Conservation (phyloP, 1,284 basidiomycete species). For the Austroboletus novae-zelandiae region DNA sequence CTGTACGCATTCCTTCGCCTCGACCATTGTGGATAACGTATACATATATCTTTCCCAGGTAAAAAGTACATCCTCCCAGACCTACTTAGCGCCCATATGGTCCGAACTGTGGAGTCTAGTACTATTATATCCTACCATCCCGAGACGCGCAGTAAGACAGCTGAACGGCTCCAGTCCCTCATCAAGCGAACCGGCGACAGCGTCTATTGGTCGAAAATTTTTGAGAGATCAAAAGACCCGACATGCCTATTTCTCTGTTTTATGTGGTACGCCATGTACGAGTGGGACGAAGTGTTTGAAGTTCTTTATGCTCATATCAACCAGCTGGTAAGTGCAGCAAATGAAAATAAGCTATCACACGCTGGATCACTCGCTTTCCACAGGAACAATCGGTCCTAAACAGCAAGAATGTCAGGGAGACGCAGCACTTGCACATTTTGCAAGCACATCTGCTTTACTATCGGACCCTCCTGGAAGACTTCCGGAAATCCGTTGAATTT, state of each 20-base stretch:
- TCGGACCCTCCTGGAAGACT: constrained; percentile 47
- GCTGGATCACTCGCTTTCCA: background rate
- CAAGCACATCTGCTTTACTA: constrained; percentile 56
- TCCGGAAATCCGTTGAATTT: constrained; percentile 47
- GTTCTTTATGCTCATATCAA: constrained; percentile 44
- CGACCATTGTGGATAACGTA: background rate
- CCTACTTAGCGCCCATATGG: constrained; percentile 48
- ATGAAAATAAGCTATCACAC: background rate
- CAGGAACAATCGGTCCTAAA: constrained; percentile 46
- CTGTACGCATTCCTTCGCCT: constrained; percentile 13
- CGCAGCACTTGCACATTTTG: constrained; percentile 49
- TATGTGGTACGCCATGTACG: constrained; percentile 55
- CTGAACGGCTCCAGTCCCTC: constrained; percentile 39
- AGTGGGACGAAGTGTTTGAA: constrained; percentile 57
- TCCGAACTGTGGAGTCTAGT: constrained; percentile 36
- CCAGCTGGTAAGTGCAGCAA: constrained; percentile 33
- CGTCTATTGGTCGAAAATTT: constrained; percentile 56
- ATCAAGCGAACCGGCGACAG: constrained; percentile 45
- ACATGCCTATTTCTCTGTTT: constrained; percentile 50
- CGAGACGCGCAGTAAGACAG: constrained; percentile 33
- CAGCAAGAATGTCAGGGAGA: constrained; percentile 38
- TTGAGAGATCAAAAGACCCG: constrained; percentile 42
- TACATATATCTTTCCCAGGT: constrained; percentile 8
- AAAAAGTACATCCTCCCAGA: constrained; percentile 42
- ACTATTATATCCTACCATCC: constrained; percentile 52